Conservation (phyloP, 352 stramenopile genomes). For the Pythium dissimile region DNA sequence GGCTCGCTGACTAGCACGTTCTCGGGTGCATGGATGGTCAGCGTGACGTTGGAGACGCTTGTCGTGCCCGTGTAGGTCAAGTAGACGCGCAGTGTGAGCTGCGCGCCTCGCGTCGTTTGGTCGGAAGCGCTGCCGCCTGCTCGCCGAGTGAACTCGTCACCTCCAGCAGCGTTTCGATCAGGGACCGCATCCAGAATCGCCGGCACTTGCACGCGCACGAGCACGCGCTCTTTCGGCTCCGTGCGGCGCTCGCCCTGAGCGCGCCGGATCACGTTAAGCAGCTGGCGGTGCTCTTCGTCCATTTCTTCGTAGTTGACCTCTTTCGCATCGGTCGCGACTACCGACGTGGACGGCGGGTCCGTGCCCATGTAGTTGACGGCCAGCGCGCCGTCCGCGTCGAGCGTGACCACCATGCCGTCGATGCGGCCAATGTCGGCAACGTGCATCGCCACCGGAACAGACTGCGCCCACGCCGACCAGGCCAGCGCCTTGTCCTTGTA, state of each 20-base stretch:
- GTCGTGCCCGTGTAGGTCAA: conserved; percentile 78
- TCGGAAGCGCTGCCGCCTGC: conserved; percentile 8
- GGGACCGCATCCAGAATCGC: conserved; percentile 52
- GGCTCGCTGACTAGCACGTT: conserved; percentile 61
- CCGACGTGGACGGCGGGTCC: conserved; percentile 74
- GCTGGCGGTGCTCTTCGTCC: conserved; percentile 84
- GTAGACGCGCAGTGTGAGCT: conserved; percentile 80
- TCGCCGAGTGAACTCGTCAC: conserved; percentile 36
- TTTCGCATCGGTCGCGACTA: conserved; percentile 66
- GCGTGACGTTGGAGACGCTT: conserved; percentile 66
- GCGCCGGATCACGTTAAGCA: conserved; percentile 85
- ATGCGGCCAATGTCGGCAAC: conserved; percentile 69
- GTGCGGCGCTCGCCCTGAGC: conserved; percentile 59
- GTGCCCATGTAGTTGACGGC: conserved; percentile 89
- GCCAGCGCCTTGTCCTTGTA: conserved; percentile 77
- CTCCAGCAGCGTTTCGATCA: conserved; percentile 25
- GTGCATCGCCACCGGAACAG: conserved; percentile 58
- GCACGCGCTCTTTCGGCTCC: conserved; percentile 71
- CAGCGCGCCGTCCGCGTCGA: conserved; percentile 70
- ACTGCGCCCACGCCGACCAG: conserved; percentile 66
- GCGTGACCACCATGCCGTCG: conserved; percentile 79
- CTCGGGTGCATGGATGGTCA: conserved; percentile 61
- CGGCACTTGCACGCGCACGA: conserved; percentile 72
- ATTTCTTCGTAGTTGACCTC: conserved; percentile 91
- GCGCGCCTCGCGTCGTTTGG: conserved; percentile 21